phyloP scores from a whole-genome alignment of 139 green algal genomes.

The Coelastrella sp. region DNA sequence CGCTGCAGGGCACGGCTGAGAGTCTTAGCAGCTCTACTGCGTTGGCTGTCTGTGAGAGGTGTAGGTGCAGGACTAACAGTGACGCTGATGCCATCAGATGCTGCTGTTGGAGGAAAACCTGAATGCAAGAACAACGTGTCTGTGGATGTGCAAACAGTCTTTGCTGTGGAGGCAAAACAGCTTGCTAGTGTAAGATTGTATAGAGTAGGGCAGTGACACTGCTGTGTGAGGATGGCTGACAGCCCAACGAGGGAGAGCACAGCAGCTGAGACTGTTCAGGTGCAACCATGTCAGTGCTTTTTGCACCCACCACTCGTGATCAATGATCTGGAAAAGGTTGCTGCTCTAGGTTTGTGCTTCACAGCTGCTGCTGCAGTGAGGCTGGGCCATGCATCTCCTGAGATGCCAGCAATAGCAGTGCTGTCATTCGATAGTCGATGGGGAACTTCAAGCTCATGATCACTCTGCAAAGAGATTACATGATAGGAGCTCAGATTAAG shows the following conservation, averaged over 20 bases:
- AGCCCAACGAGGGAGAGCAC: too few relatives aligned
- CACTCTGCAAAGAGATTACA: slow-evolving; percentile 20
- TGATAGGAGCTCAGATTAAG: too few relatives aligned
- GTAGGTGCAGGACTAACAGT: slow-evolving; percentile 14
- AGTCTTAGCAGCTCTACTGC: not conserved
- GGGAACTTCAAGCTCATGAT: slow-evolving; percentile 44
- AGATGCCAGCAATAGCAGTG: not conserved
- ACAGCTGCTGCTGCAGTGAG: slow-evolving; percentile 16
- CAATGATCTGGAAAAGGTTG: not conserved
- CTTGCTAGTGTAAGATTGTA: too few relatives aligned
- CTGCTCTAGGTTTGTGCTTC: slow-evolving; percentile 8
- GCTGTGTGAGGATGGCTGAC: too few relatives aligned
- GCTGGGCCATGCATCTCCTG: slow-evolving; percentile 13
- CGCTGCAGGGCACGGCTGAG: not conserved
- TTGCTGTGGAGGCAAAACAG: too few relatives aligned
- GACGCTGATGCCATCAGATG: not conserved
- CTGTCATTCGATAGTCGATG: not conserved
- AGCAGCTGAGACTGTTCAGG: too few relatives aligned
- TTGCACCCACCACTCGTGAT: not conserved
- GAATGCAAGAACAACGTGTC: slow-evolving; percentile 20
- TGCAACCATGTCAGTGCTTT: too few relatives aligned
- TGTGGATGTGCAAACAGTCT: not conserved
- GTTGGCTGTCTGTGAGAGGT: slow-evolving; percentile 35
- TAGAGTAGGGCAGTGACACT: too few relatives aligned
- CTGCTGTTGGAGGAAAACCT: not conserved